These are phyloP conservation scores for Echeveria elegans DNA, from an alignment of 164 flowering plant genomes.

Conservation along the genomic window DNA sequence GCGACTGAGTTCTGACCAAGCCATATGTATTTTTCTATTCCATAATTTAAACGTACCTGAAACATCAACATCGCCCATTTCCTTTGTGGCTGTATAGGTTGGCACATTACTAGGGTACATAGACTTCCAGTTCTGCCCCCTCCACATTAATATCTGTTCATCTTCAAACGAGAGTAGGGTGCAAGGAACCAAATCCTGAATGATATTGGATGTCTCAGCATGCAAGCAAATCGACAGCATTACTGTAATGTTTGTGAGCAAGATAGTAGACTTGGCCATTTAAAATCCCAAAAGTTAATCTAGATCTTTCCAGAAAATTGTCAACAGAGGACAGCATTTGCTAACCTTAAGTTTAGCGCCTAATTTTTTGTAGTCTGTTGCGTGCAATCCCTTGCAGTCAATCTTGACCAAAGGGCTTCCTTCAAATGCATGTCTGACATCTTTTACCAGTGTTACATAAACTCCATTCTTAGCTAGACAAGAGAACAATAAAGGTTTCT, in stretches of 20 bases:
- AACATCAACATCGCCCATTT: conserved; percentile 14
- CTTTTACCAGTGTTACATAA: conserved; percentile 58
- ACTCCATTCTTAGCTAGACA: conserved; percentile 84
- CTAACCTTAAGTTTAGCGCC: conserved; percentile 94
- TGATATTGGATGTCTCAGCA: neutral
- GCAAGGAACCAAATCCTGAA: conserved; percentile 96
- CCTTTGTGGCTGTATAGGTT: conserved; percentile 9
- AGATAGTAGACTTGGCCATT: neutral
- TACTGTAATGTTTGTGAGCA: neutral
- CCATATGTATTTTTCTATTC: neutral
- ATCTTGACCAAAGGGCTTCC: conserved; percentile 74
- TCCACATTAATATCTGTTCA: conserved; percentile 89
- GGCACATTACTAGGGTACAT: conserved; percentile 32
- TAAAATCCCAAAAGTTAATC: neutral
- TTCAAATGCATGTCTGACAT: conserved; percentile 90
- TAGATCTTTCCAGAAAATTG: neutral
- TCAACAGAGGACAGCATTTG: neutral
- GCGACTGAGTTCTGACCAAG: neutral
- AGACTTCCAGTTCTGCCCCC: conserved; percentile 81
- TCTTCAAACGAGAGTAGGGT: conserved; percentile 82
- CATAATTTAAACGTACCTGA: conserved; percentile 28
- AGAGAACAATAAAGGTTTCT: neutral
- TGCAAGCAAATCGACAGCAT: neutral
- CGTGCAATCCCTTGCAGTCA: conserved; percentile 70
- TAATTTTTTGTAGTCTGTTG: conserved; percentile 88